Evolutionary conservation across 2,329 filamentous ascomycete genomes (phyloP).

Genomic region (Pseudogymnoascus verrucosus): DNA sequence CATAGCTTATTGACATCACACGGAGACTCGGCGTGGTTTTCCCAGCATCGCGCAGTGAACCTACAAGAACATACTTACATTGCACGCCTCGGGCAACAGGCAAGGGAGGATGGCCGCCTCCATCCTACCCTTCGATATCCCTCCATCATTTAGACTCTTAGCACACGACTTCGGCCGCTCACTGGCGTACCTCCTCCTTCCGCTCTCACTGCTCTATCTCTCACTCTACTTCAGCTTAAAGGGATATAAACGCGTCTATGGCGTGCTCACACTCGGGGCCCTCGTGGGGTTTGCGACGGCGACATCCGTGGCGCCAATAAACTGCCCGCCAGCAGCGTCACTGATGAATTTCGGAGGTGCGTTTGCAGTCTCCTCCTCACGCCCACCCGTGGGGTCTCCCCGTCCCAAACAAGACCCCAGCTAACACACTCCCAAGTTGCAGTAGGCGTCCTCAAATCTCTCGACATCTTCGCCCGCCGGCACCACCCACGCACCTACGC

Average conservation of each 20-base stretch:
- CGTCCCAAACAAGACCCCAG: background rate
- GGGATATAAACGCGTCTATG: slow-evolving; percentile 18
- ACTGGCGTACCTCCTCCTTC: slow-evolving; percentile 22
- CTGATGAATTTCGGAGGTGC: slow-evolving; percentile 30
- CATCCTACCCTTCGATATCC: slow-evolving; percentile 15
- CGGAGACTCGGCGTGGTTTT: background rate
- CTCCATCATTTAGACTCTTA: slow-evolving; percentile 19
- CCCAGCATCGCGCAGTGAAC: background rate
- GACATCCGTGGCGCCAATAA: slow-evolving; percentile 25
- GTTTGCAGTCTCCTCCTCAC: slow-evolving; percentile 7
- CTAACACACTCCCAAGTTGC: slow-evolving; percentile 22
- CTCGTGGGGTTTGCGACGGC: slow-evolving; percentile 22
- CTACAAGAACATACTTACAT: background rate
- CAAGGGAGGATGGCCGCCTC: slow-evolving; percentile 10
- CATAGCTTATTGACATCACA: background rate
- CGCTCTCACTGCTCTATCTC: slow-evolving; percentile 26
- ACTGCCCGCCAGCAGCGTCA: slow-evolving; percentile 26
- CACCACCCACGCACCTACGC: slow-evolving; percentile 29
- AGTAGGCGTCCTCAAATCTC: slow-evolving; percentile 33
- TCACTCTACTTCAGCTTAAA: slow-evolving; percentile 27
- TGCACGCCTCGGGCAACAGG: background rate
- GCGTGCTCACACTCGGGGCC: slow-evolving; percentile 19
- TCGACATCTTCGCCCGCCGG: slow-evolving; percentile 33
- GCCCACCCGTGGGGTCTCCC: background rate
- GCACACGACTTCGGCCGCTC: slow-evolving; percentile 23